Evolutionary conservation across 2,329 filamentous ascomycete genomes (phyloP), one percentile per base, ranked within the genome.

Genomic region (Fusarium sp.): DNA sequence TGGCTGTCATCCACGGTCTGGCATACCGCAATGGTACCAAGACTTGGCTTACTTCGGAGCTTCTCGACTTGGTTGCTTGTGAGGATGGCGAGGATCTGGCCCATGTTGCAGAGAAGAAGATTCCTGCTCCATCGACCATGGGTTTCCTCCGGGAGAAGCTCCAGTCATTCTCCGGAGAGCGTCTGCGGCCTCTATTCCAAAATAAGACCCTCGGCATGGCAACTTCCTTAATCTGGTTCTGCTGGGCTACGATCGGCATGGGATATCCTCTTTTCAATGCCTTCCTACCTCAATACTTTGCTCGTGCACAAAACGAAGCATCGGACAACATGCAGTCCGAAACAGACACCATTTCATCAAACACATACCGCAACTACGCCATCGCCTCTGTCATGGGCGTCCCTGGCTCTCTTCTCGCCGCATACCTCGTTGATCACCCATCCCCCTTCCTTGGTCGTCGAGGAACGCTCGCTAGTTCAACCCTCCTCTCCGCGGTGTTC

Each of bases 201-300:
- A 86, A 78, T 61, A 87, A 83, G 73, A 87, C 85, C 61, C 83
- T 89, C 13, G 87, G 83, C 57, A 73, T 84, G 58, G 85, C 87
- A 42, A 90, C 88, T 2, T 76, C 72, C 7, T 82, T 91, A 28
- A 85, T 95, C 53, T 95, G 92, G 92, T 93, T 95, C 81, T 91
- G 90, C 79, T 97, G 94, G 94, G 87, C 91, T 0, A 91, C 90
- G 20, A 95, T 97, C 73, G 94, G 94, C 67, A 92, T 97, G 90
- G 93, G 91, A 6, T 97, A 95, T 78, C 94, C 93, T 2, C 88
- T 97, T 4, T 97, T 95, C 87, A 96, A 96, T 81, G 92, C 93
- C 58, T 97, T 97, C 82, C 86, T 97, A n/a, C 94, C 94, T 1
- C 93, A 96, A 75, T 96, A 96, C 78, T 89, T 97, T 66, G 89